phyloP scores from a whole-genome alignment of 805 yeast species.

The Lipomyces sp. region DNA sequence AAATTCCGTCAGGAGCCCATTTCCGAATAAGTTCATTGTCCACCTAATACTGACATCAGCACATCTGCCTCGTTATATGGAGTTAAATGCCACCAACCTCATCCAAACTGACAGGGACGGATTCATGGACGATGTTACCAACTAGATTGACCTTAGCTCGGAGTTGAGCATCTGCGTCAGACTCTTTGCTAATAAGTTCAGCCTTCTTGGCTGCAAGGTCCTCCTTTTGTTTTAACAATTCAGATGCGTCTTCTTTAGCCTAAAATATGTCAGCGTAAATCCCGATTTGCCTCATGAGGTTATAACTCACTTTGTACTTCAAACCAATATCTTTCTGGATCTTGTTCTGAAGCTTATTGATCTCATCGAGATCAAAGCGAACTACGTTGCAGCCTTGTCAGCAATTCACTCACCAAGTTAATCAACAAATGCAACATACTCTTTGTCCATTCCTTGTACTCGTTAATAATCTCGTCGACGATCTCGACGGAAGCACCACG shows the following conservation, averaged over 20 bases:
- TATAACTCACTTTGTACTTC: slow-evolving; percentile 64
- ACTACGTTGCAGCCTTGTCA: slow-evolving; percentile 40
- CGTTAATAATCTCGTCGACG: slow-evolving; percentile 92
- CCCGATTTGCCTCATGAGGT: background rate
- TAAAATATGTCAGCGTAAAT: slow-evolving; percentile 8
- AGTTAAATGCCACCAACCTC: slow-evolving; percentile 52
- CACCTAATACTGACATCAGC: slow-evolving; percentile 46
- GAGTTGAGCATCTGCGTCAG: slow-evolving; percentile 75
- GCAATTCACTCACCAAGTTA: background rate
- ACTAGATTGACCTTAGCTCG: slow-evolving; percentile 82
- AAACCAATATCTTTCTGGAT: slow-evolving; percentile 91
- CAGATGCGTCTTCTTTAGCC: slow-evolving; percentile 92
- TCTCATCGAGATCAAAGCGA: slow-evolving; percentile 86
- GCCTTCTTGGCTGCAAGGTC: slow-evolving; percentile 71
- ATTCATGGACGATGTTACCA: slow-evolving; percentile 92
- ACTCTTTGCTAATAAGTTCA: slow-evolving; percentile 67
- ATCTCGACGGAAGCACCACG: slow-evolving; percentile 94
- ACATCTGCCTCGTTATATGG: too few relatives aligned
- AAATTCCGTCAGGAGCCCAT: slow-evolving; percentile 82
- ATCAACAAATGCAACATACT: slow-evolving; percentile 40
- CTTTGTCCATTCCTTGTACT: slow-evolving; percentile 91
- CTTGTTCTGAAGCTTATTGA: slow-evolving; percentile 85
- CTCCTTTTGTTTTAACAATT: slow-evolving; percentile 80
- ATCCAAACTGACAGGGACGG: slow-evolving; percentile 83
- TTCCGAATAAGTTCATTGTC: slow-evolving; percentile 84